Base-by-base conservation (phyloP, 805 yeast genomes). In the Pachysolen tannophilus region DNA sequence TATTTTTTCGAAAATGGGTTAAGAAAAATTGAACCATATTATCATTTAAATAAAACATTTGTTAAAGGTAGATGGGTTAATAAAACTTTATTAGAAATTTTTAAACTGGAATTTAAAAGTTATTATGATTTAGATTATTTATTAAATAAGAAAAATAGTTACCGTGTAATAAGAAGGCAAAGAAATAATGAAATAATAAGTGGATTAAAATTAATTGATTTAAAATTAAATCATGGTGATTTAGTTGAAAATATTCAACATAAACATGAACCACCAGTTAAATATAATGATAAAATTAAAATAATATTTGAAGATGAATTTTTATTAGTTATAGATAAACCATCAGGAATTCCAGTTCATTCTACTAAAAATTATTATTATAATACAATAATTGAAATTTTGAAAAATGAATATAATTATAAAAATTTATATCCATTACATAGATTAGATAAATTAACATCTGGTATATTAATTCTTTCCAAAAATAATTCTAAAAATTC, bases 291-390 rank as follows among this genome's bases (percentile, higher is more conserved):
- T 4, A 18, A 28, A 18, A 38, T 44, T n/a, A 44, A 43, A 17
- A 41, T 53, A 5, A 50, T 65, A 2, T 55, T 47, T 44, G 59
- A 67, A 39, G 63, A 65, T 40, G 51, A 49, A 3, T 51, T 57
- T 6, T 20, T 64, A 1, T 18, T 70, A 11, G 75, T 72, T 18
- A 62, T 71, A 2, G 55, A 67, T 43, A 72, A 72, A 40, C 78
- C 78, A 0, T 53, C 63, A 1, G 79, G 78, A 0, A 52, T 71
- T 2, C 76, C 78, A 1, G 69, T 74, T 1, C 79, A 72, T 43
- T 75, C 79, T 1, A 58, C 69, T 0, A 65, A 69, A 6, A 62
- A 55, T 26, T 69, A 63, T 43, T 40, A 49, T 23, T 56, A 58
- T 43, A 72, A 72, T 47, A 53, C 69, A 1, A 41, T 72, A 15